Evolutionary conservation across 768 basidiomycete genomes (phyloP), one percentile per base, ranked within the genome.

Genomic region (Boletus sp.): DNA sequence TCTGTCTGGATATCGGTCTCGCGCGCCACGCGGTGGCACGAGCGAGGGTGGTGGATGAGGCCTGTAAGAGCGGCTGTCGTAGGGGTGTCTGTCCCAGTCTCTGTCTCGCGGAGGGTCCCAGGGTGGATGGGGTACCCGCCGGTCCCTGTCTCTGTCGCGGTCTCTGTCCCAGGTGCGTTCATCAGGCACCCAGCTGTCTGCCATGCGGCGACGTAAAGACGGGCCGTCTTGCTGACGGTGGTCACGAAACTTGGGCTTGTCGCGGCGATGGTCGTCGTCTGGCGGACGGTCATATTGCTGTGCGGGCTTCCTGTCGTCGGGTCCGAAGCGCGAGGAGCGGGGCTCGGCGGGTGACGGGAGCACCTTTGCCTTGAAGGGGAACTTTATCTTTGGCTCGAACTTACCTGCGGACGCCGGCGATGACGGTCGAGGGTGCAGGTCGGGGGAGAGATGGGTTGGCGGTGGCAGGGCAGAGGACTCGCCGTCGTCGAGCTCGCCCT

Each of bases 401-500:
- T 66, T 81, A 70, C n/a, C 33, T 38, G 53, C 39, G n/a, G 64
- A 54, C 32, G 60, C 57, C 19, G 57, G 63, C 21, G 61, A 62
- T 45, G 76, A 70, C 60, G 77, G 75, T 0, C 70, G 58, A n/a
- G 71, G 60, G 23, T 67, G 23, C 39, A 35, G 47, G 53, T 48
- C 49, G 19, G 56, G 34, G 66, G 58, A 21, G 63, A 58, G 53
- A 47, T 33, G 53, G 21, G 23, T 43, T 15, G 43, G 37, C 7
- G 45, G 51, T n/a, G 43, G 47, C 30, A 21, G 50, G 30, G 48
- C 56, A 46, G 61, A 44, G 8, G 58, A 64, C 39, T 69, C 73
- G 67, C 45, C 47, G 65, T 90, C 88, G 71, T 89, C 88, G 46
- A 92, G 73, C 62, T 92, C 90, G 55, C 90, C 90, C 66, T 92